Evolutionary conservation across 2,329 filamentous ascomycete species (phyloP).

Genomic region (Pestalotiopsis sp.): DNA sequence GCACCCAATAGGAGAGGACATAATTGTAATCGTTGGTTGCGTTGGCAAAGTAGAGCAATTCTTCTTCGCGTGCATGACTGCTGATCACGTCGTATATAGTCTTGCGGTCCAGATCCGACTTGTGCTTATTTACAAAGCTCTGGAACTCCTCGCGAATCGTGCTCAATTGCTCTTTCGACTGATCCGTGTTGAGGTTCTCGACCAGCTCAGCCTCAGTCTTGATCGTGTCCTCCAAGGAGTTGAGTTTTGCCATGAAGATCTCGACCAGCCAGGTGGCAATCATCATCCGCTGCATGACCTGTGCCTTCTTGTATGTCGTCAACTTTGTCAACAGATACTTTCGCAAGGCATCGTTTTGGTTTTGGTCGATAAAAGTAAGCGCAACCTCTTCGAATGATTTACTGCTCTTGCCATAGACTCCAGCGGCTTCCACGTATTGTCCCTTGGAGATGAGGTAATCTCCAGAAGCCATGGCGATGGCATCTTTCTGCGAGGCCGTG

Average conservation of each 20-base stretch:
- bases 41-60: conserved; percentile 88
- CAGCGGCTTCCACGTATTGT: conserved; percentile 82
- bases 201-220: conserved; percentile 83
- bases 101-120: conserved; percentile 83
- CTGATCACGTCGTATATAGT: conserved; percentile 96
- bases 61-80: conserved; percentile 91
- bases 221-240: conserved; percentile 91
- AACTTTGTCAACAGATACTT: conserved; percentile 90
- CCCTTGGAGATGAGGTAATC: conserved; percentile 84
- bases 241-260: conserved; percentile 96
- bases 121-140: conserved; percentile 85
- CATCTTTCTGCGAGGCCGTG: conserved; percentile 81
- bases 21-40: conserved; percentile 91
- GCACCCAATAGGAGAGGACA: conserved; percentile 95
- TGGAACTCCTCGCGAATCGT: conserved; percentile 78
- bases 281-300: conserved; percentile 92
- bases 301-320: conserved; percentile 76
- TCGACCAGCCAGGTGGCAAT: conserved; percentile 94
- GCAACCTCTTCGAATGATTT: conserved; percentile 98
- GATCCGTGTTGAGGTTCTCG: conserved; percentile 69
- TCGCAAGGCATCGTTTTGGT: conserved; percentile 85
- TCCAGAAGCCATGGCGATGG: conserved; percentile 87
- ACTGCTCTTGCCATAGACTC: conserved; percentile 90
- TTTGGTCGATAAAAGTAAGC: conserved; percentile 84
- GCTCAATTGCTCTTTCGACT: conserved; percentile 73